Base-by-base conservation (phyloP, 1,139 yeast genomes). In the Debaryomyces sp. region DNA sequence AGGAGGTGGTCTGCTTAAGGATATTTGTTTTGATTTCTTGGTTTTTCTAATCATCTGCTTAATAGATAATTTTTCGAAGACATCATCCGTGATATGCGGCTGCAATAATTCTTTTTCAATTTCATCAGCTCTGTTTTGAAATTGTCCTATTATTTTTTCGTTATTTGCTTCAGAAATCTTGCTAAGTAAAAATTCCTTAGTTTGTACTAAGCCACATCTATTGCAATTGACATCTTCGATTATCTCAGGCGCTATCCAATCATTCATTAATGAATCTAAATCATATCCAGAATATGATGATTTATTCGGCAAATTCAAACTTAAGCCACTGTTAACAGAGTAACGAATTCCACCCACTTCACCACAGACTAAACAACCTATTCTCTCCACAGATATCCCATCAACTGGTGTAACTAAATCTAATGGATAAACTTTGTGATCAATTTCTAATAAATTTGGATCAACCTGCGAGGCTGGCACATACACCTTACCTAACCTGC, bases 211-310 rank as follows among this genome's bases (percentile, higher is more conserved):
- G 5, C 96, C 94, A 73, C 97, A 91, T 60, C 97, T 77, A 64
- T 91, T 89, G 71, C 97, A 91, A 66, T 90, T 94, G 39, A 91
- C 97, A 45, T 91, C 97, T 56, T 90, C 91, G 53, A 91, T 91
- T 27, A 88, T 82, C 64, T 91, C 97, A 33, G 94, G 89, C 47
- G 80, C 78, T 12, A 80, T 81, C 89, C 96, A 91, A 48, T 86
- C 86, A 42, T 79, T 73, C 52, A 91, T 69, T 49, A 91, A 73
- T 17, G 80, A 83, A 3, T 80, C 71, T 47, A 91, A 70, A 24
- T 78, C 73, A 57, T 70, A 76, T 61, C 56, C 75, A 13, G 81
- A 72, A 49, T 68, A 66, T 1, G 70, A 61, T 21, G 63, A 57
- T 38, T 60, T 61, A 44, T 61, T 62, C 1, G 81, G 80, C 46